These are phyloP conservation scores for Neoboletus brunneissimus DNA, from an alignment of 768 basidiomycete genomes.

Conservation along the genomic window DNA sequence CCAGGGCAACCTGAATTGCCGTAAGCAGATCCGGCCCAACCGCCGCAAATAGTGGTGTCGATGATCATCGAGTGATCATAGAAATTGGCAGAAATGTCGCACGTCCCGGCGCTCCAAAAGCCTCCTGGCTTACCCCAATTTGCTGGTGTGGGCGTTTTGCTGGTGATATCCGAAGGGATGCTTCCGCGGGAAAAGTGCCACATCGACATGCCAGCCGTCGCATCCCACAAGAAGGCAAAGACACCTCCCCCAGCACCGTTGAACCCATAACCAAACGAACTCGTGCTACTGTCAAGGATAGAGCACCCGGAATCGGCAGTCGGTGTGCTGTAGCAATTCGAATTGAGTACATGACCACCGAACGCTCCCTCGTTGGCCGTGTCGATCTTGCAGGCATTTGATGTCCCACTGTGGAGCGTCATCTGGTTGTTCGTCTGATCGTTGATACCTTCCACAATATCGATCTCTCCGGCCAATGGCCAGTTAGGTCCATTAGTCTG, in stretches of 20 bases:
- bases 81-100: constrained; percentile 50
- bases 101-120: constrained; percentile 46
- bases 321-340: constrained; percentile 40
- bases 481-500: constrained; percentile 50
- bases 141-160: constrained; percentile 40
- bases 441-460: constrained; percentile 73
- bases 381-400: constrained; percentile 31
- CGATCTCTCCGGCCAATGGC: constrained; percentile 61
- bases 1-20: constrained; percentile 35
- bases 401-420: constrained; percentile 57
- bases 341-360: constrained; percentile 21
- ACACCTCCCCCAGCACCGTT: constrained; percentile 46
- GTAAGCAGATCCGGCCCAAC: constrained; percentile 28
- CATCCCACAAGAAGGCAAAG: constrained; percentile 56
- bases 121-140: constrained; percentile 53
- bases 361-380: constrained; percentile 14
- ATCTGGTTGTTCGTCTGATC: constrained; percentile 55
- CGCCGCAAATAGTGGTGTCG: constrained; percentile 34
- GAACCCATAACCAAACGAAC: constrained; percentile 40
- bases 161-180: constrained; percentile 50
- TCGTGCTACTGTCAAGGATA: constrained; percentile 37
- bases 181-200: constrained; percentile 53
- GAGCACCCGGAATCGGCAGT: constrained; percentile 48
- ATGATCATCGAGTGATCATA: constrained; percentile 46
- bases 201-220: constrained; percentile 43